phyloP scores from a whole-genome alignment of 192 early-diverging fungal genomes.

The Backusella psychrophila region DNA sequence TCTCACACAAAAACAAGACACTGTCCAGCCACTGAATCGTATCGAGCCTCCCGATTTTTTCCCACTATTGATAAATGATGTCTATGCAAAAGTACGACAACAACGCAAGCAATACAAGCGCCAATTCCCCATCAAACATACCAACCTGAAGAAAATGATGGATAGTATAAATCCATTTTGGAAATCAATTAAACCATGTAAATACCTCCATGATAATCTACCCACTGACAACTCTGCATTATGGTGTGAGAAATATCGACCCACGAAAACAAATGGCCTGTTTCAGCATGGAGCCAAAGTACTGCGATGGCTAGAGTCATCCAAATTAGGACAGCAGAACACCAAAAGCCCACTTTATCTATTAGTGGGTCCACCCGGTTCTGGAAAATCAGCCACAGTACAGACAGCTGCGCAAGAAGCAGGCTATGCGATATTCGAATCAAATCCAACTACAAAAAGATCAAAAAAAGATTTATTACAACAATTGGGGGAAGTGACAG shows the following conservation, averaged over 20 bases:
- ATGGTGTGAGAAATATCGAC: conserved; percentile 32
- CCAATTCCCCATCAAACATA: neutral
- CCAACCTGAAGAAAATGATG: neutral
- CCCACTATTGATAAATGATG: neutral
- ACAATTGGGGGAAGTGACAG: conserved; percentile 66
- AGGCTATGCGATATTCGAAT: conserved; percentile 76
- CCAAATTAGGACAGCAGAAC: neutral
- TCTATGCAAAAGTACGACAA: neutral
- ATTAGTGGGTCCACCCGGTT: conserved; percentile 65
- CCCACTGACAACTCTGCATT: neutral
- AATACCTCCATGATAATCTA: neutral
- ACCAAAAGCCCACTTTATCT: conserved; percentile 33
- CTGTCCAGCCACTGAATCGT: neutral
- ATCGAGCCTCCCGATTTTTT: neutral
- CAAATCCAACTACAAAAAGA: conserved; percentile 64
- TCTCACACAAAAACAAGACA: neutral
- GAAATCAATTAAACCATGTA: neutral
- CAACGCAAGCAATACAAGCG: neutral
- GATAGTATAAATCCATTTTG: neutral
- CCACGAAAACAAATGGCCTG: conserved; percentile 9
- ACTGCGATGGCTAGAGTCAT: conserved; percentile 22
- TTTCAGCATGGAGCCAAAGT: neutral
- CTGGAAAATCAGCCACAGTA: conserved; percentile 72
- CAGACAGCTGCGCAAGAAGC: conserved; percentile 69
- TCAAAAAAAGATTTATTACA: conserved; percentile 69